Conservation (phyloP, 768 basidiomycete genomes). For the Mycena sanguinolenta region DNA sequence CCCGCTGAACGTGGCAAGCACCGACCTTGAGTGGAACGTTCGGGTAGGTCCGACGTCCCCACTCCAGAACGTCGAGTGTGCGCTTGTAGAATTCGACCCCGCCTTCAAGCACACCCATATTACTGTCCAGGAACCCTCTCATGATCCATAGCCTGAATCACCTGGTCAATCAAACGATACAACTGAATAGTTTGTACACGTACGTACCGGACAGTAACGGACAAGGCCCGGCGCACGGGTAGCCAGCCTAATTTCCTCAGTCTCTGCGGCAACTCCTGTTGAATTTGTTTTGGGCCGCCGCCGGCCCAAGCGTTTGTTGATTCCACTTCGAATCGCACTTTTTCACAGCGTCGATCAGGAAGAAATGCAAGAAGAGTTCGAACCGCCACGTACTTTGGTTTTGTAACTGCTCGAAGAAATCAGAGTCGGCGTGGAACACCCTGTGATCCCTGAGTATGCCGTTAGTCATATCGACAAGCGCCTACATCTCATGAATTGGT, state of each 20-base stretch:
- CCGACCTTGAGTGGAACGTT: conserved; percentile 46
- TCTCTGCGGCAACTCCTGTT: conserved; percentile 48
- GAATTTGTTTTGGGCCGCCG: conserved; percentile 49
- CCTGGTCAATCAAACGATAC: not conserved
- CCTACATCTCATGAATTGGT: conserved; percentile 39
- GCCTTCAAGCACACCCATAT: conserved; percentile 17
- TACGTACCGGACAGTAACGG: conserved; percentile 28
- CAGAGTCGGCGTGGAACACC: conserved; percentile 51
- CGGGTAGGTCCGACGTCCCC: conserved; percentile 56
- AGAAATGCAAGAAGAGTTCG: not conserved
- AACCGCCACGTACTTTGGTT: conserved; percentile 48
- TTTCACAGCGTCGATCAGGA: not conserved
- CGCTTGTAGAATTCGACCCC: conserved; percentile 56
- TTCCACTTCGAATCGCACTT: conserved; percentile 50
- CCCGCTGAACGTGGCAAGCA: not conserved
- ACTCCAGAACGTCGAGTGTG: conserved; percentile 56
- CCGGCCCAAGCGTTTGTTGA: conserved; percentile 48
- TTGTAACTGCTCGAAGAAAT: conserved; percentile 53
- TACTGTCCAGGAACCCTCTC: conserved; percentile 22
- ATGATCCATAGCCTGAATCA: conserved; percentile 23
- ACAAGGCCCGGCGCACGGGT: conserved; percentile 23
- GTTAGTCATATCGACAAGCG: conserved; percentile 48
- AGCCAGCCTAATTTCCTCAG: conserved; percentile 46
- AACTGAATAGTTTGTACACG: not conserved
- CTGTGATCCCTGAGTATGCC: conserved; percentile 55